Evolutionary conservation across 192 early-diverging fungal genomes (phyloP), one percentile per base, ranked within the genome.

Genomic region (Neocallimastix lanati): DNA sequence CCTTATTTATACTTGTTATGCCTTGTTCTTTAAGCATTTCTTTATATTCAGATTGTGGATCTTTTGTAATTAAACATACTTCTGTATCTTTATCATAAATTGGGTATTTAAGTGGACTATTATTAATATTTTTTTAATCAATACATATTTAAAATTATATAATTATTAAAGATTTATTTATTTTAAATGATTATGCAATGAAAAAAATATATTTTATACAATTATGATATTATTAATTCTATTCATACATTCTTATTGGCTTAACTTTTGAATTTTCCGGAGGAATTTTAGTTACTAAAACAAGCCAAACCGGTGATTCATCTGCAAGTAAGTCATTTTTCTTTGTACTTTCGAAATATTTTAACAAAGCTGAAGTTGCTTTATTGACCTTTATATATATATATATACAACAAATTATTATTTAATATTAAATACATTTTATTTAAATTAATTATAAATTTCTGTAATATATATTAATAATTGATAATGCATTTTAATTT

Each of bases 11-110:
- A 77, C 87, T 67, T 80, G 85, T 89, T 78, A 95, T 85, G 16
- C 88, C 84, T 78, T 93, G 89, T 29, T 84, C 80, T 76, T 84
- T 84, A 15, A 98, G 81, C 81, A 91, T 83, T 28, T 92, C 90
- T 80, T 96, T 93, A 84, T 87, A 91, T n/a, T 91, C 88, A 80
- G 88, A 85, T 83, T 94, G 91, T 28, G 93, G 92, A 80, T 93
- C 93, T 86, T 95, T 97, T 36, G 92, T 93, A 81, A 98, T 91
- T 79, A 98, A 83, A 84, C 96, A 98, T 18, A 97, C 89, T 77
- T 93, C 89, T 28, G 89, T 88, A 78, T 86, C 85, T n/a, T 89
- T 82, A 38, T 82, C 83, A 77, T 89, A 87, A 58, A 95, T 80
- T 18, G 93, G 87, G 80, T 92, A 86, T 80, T 88, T 87, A 35